These are phyloP conservation scores for Auricularia sp. DNA, from an alignment of 768 basidiomycete genomes.

Conservation along the genomic window DNA sequence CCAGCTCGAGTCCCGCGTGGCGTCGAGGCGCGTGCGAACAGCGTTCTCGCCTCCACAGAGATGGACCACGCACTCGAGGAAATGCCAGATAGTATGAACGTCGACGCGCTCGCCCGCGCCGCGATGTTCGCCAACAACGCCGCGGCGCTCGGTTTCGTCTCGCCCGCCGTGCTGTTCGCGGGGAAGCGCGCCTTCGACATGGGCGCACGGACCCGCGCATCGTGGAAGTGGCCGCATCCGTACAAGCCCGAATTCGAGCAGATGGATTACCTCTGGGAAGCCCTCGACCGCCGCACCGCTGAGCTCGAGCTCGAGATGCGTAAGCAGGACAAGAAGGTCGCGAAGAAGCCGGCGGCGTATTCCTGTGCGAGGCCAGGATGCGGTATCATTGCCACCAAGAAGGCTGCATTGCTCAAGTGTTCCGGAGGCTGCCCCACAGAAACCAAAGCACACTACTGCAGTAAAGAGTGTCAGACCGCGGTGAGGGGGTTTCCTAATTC, in stretches of 20 bases:
- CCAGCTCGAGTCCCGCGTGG: too few species aligned
- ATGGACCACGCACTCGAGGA: too few species aligned
- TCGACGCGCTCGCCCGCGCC: background rate
- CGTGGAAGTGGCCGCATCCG: background rate
- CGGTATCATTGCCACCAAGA: background rate
- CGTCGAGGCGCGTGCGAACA: too few species aligned
- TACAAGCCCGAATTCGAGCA: background rate
- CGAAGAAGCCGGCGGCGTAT: background rate
- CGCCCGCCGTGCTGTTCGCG: background rate
- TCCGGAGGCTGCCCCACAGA: background rate
- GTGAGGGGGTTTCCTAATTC: background rate
- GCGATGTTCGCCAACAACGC: background rate
- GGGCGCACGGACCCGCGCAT: background rate
- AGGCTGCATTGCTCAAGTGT: background rate
- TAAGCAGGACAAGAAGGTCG: background rate
- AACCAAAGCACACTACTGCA: background rate
- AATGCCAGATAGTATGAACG: background rate
- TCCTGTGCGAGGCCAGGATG: background rate
- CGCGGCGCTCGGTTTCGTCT: background rate
- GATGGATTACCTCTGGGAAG: background rate
- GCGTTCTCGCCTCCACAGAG: too few species aligned
- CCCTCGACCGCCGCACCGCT: background rate
- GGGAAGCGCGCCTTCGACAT: background rate
- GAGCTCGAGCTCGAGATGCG: background rate
- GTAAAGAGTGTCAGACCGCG: background rate